A percentile compares a stretch with the other conserved stretches of the same genome.
Evolutionary conservation across 139 green algal genomes (phyloP).

Genomic region (Asterochloris erici): DNA sequence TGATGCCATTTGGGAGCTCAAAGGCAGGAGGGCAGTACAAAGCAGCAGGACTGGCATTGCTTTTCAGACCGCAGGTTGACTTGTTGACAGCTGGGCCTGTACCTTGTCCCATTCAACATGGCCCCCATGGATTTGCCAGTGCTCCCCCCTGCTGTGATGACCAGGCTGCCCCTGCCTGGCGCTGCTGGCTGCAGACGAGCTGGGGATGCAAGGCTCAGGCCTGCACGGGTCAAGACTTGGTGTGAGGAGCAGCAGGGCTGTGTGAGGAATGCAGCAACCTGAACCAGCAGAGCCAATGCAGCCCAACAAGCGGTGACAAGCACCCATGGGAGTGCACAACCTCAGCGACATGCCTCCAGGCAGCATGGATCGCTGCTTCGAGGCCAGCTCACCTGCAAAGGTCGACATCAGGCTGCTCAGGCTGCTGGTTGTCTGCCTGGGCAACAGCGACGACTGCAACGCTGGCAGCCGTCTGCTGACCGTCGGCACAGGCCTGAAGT

Average conservation of each 20-base stretch:
- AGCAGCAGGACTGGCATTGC: neutral
- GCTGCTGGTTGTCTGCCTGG: neutral
- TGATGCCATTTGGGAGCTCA: neutral
- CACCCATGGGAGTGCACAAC: neutral
- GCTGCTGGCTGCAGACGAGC: no score
- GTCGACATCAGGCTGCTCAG: conserved; percentile 4
- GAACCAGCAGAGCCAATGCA: neutral
- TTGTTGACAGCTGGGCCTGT: neutral
- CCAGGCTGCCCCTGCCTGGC: no score
- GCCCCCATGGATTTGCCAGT: no score
- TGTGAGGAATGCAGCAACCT: conserved; percentile 6
- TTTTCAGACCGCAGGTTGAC: neutral
- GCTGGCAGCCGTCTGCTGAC: no score
- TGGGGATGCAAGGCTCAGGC: no score
- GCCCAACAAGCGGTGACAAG: neutral
- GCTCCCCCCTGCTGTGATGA: no score
- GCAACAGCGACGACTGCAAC: no score
- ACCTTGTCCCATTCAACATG: neutral
- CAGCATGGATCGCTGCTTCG: no score
- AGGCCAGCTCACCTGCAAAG: neutral
- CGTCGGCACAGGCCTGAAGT: no score
- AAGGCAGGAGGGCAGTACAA: neutral
- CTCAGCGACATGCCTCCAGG: neutral
- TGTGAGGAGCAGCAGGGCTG: neutral
- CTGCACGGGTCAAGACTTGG: neutral